Base-by-base conservation (phyloP, 768 basidiomycete species). In the Suillus decipiens region DNA sequence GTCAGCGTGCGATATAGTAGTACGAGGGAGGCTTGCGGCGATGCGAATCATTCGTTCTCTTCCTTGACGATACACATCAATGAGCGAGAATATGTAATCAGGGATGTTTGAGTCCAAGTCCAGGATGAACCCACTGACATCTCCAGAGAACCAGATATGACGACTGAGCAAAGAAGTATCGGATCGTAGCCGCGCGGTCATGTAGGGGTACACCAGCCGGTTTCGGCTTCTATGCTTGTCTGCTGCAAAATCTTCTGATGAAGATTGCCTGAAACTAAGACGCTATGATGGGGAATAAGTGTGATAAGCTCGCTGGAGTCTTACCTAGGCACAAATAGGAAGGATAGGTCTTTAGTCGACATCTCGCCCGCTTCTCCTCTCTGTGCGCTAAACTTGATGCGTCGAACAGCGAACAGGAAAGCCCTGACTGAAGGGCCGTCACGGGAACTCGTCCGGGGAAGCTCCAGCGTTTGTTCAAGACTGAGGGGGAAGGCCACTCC, bases 401-500 rank as follows among this genome's bases (percentile, higher is more conserved):
- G 85, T 63, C 85, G 84, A 61, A 97, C 86, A 2, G 94, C 90
- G 70, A 95, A 89, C 28, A 99, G 76, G 76, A 99, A 92, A 0
- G 96, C 96, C 9, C 87, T 86, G 37, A 92, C 83, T 37, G 85
- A 76, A 10, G 75, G 66, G 19, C 73, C 75, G 59, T 82, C 80
- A 45, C 73, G 74, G 61, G 71, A 72, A 60, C 76, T 79, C 57
- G 76, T 72, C 28, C 67, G 63, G 34, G 82, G 81, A 39, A 86
- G 68, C 60, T 83, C 84, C 9, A 90, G 76, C 33, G 85, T 82
- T 64, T 82, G 81, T 60, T 87, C 83, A 60, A 87, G 80, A 1
- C 83, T 84, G 33, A 98, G 79, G 1, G 96, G 96, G 68, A 99
- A 93, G 6, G 94, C 96, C 3, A 95, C 84, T n/a, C 95, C 95